phyloP scores from a whole-genome alignment of 1,139 yeast genomes.

The Suhomyces kunorum region DNA sequence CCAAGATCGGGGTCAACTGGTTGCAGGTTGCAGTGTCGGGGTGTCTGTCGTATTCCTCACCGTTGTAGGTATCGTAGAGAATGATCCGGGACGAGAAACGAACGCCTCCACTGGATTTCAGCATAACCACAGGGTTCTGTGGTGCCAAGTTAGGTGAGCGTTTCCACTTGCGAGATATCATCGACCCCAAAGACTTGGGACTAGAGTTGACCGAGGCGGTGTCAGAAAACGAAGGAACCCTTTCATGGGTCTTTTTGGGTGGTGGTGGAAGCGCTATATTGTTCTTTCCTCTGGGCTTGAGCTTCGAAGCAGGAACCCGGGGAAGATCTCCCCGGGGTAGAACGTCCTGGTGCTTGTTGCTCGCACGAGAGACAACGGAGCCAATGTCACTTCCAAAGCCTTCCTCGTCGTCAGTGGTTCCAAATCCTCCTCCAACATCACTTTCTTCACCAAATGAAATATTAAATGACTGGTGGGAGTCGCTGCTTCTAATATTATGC shows the following conservation, averaged over 20 bases:
- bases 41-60: constrained; percentile 86
- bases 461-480: constrained; percentile 48
- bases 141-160: constrained; percentile 19
- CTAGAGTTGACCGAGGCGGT: constrained; percentile 28
- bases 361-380: constrained; percentile 7
- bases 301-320: background rate
- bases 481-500: constrained; percentile 35
- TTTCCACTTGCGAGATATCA: constrained; percentile 32
- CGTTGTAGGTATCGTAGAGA: constrained; percentile 82
- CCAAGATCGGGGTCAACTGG: constrained; percentile 83
- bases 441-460: constrained; percentile 37
- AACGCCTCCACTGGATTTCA: constrained; percentile 41
- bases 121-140: constrained; percentile 6
- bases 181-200: constrained; percentile 36
- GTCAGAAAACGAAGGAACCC: constrained; percentile 30
- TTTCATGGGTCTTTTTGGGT: constrained; percentile 27
- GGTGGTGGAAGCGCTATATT: constrained; percentile 18
- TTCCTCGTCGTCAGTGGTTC: constrained; percentile 24
- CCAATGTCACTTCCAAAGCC: constrained; percentile 11
- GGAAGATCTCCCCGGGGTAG: constrained; percentile 1
- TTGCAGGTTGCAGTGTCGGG: constrained; percentile 95
- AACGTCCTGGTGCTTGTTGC: constrained; percentile 12
- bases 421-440: constrained; percentile 19
- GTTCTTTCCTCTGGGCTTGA: background rate
- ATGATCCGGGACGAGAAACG: constrained; percentile 81